Evolutionary conservation across 2,329 filamentous ascomycete genomes (phyloP).

Genomic region (Aureobasidium sp.): DNA sequence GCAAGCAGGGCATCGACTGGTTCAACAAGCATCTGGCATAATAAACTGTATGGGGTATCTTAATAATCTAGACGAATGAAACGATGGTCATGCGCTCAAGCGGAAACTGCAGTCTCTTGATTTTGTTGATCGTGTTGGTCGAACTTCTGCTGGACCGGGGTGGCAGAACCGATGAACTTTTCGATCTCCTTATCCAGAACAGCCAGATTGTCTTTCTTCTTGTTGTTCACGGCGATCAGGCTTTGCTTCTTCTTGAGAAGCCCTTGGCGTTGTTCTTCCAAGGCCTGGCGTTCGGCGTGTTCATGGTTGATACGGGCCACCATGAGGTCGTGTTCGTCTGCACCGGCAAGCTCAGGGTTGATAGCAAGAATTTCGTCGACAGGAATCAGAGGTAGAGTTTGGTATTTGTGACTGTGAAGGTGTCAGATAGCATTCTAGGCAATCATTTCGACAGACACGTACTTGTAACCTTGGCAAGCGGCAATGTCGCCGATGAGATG

Average conservation of each 20-base stretch:
- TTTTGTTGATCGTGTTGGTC: conserved; percentile 12
- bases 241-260: conserved; percentile 57
- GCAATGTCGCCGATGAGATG: conserved; percentile 84
- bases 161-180: conserved; percentile 77
- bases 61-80: conserved; percentile 3
- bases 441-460: conserved; percentile 30
- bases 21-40: conserved; percentile 18
- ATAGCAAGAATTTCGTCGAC: conserved; percentile 70
- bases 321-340: conserved; percentile 75
- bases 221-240: conserved; percentile 72
- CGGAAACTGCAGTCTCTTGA: background rate
- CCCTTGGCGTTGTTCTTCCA: conserved; percentile 72
- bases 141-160: conserved; percentile 16
- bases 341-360: conserved; percentile 65
- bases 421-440: conserved; percentile 6
- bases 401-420: conserved; percentile 67
- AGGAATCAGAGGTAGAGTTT: conserved; percentile 74
- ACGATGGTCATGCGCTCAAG: background rate
- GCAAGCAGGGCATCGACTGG: conserved; percentile 24
- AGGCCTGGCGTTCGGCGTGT: conserved; percentile 68
- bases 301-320: conserved; percentile 87
- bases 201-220: conserved; percentile 84
- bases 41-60: background rate
- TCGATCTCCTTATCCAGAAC: conserved; percentile 88
- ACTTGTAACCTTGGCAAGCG: conserved; percentile 89